Evolutionary conservation across 73 alveolate species (phyloP), one percentile per base, ranked within the genome.

Genomic region (Paramecium pentaurelia): DNA sequence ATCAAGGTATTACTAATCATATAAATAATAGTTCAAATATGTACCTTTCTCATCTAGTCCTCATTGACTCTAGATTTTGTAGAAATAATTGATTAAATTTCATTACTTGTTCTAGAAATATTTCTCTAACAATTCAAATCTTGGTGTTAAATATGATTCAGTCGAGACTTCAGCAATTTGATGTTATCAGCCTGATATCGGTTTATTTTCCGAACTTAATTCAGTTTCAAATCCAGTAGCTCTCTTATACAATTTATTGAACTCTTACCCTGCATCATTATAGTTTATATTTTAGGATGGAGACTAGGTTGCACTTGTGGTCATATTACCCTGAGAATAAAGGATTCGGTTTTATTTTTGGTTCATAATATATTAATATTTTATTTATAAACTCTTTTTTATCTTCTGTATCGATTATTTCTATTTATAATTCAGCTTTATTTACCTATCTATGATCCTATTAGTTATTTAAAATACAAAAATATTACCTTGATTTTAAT

Each of bases 181-280:
- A 80, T 14, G 58, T 80, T 80, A 20, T 47, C 51, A 25, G 45
- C 77, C 8, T 80, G 73, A 32, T 80, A 20, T 64, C 58, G 8
- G 58, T 80, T 80, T 49, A 80, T 45, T 47, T 64, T 80, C 12
- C 91, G 25, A 80, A 80, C 91, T 80, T 80, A 47, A 25, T 80
- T 80, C 4, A 80, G 91, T 36, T 80, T 80, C 91, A 80, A 16
- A 38, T 75, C 88, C 18, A 36, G 47, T 25, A 75, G 20, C 58
- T 75, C 88, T 25, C 88, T 75, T 28, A 64, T 54, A 54, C 36
- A 2, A 64, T 64, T 28, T 2, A 34, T 28, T 28, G 6, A 40
- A 64, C 51, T 27, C 47, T 64, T 64, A 64, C 84, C 84, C 84
- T 64, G 49, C 84, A 64, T 64, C 84, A 6, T 34, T 64, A 64